A percentile compares a stretch with the other conserved stretches of the same genome.
Evolutionary conservation across 2,329 filamentous ascomycete species (phyloP).

Genomic region (Clonostachys rosea): DNA sequence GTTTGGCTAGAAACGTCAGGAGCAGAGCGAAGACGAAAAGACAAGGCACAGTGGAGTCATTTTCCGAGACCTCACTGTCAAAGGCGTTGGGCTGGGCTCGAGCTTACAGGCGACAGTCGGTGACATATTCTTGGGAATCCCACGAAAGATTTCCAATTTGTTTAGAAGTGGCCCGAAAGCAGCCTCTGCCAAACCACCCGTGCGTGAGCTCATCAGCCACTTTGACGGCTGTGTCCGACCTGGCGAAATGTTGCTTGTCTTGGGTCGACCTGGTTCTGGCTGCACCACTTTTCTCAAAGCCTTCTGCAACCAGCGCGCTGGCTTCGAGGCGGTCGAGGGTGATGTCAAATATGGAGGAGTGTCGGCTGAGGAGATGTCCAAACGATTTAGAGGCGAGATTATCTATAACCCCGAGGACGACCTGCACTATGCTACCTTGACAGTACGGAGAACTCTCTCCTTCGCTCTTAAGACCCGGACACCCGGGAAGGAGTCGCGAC

Average conservation of each 20-base stretch:
- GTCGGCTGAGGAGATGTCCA: conserved; percentile 36
- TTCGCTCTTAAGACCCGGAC: conserved; percentile 65
- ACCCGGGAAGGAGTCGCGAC: conserved; percentile 39
- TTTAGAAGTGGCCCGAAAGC: conserved; percentile 48
- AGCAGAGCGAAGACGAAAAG: conserved; percentile 64
- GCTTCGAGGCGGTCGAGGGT: conserved; percentile 60
- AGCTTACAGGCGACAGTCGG: conserved; percentile 50
- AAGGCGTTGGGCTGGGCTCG: conserved; percentile 64
- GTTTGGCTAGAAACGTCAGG: conserved; percentile 62
- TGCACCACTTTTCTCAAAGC: conserved; percentile 70
- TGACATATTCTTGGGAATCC: conserved; percentile 56
- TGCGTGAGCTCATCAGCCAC: conserved; percentile 61
- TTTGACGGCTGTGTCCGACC: conserved; percentile 66
- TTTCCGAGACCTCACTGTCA: conserved; percentile 67
- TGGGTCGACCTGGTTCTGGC: conserved; percentile 63
- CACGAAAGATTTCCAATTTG: conserved; percentile 34
- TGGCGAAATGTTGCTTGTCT: conserved; percentile 64
- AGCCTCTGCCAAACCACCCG: conserved; percentile 46
- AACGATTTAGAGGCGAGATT: conserved; percentile 55
- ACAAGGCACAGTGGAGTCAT: conserved; percentile 65
- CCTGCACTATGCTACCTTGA: conserved; percentile 65
- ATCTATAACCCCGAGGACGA: conserved; percentile 67
- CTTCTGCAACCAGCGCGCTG: conserved; percentile 64
- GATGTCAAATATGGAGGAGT: conserved; percentile 58
- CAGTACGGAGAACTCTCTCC: conserved; percentile 59